Percentiles rank a stretch among this genome's conserved stretches.
Conservation (phyloP, 345 rosid genomes). For the Salix koriyanagi region DNA sequence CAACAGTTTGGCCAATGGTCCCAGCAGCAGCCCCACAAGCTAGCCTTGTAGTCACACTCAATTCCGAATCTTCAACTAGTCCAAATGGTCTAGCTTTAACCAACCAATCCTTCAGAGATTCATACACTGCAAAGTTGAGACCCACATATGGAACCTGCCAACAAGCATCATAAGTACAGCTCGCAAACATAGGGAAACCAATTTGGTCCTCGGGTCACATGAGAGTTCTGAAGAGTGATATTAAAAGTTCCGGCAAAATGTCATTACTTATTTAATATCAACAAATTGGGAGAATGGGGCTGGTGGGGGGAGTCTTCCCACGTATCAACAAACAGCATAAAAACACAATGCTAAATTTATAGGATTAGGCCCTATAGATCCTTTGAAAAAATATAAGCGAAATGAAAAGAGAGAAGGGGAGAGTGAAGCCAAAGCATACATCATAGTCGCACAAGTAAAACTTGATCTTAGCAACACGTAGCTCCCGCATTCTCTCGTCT, state of each 20-base stretch:
- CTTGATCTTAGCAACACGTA: neutral
- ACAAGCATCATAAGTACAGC: neutral
- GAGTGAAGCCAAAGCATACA: neutral
- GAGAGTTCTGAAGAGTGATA: neutral
- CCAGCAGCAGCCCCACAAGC: slow-evolving; percentile 98
- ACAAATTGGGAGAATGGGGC: neutral
- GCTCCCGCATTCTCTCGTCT: neutral
- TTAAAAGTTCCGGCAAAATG: neutral
- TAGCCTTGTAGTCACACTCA: slow-evolving; percentile 79
- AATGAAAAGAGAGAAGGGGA: neutral
- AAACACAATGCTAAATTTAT: neutral
- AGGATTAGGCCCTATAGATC: neutral
- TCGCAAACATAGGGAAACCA: neutral
- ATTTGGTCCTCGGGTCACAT: neutral
- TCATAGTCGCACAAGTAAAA: neutral
- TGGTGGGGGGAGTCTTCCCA: neutral
- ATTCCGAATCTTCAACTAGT: slow-evolving; percentile 63
- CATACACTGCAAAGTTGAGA: slow-evolving; percentile 82
- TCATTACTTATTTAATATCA: neutral
- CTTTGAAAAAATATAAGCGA: neutral
- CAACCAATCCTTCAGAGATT: slow-evolving; percentile 85
- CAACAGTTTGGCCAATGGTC: slow-evolving; percentile 92
- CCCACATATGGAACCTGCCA: slow-evolving; percentile 84
- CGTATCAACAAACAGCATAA: neutral
- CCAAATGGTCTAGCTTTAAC: slow-evolving; percentile 63